Percentiles rank a stretch among this genome's conserved stretches.
Conservation (phyloP, 306 rosid species). For the Corylus avellana region DNA sequence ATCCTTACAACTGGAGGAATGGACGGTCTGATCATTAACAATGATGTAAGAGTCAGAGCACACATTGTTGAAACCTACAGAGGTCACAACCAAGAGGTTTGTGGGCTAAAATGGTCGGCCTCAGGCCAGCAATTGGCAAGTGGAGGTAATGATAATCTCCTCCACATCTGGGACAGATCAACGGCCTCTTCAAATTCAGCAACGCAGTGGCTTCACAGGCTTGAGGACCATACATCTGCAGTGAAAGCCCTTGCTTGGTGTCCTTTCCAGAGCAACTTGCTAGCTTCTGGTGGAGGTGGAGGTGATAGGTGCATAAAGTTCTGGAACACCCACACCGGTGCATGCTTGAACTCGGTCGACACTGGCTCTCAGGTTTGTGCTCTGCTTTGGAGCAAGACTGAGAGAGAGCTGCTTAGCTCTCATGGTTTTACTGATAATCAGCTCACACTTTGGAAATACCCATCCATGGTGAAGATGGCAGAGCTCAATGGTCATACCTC, state of each 20-base stretch:
- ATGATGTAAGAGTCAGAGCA: conserved; percentile 76
- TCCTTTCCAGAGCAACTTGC: conserved; percentile 65
- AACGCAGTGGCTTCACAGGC: conserved; percentile 61
- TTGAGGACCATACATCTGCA: conserved; percentile 52
- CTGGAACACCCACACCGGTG: conserved; percentile 67
- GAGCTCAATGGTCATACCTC: conserved; percentile 87
- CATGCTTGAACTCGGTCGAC: conserved; percentile 64
- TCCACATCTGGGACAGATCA: conserved; percentile 71
- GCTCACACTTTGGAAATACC: conserved; percentile 68
- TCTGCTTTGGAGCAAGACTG: conserved; percentile 80
- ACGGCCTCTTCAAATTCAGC: conserved; percentile 50
- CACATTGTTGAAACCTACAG: conserved; percentile 71
- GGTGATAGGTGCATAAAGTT: conserved; percentile 54
- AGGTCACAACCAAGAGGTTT: conserved; percentile 77
- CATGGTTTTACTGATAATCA: conserved; percentile 78
- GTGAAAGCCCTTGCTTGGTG: conserved; percentile 78
- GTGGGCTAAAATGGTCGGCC: conserved; percentile 83
- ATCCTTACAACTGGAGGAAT: conserved; percentile 80
- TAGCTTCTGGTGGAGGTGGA: conserved; percentile 54
- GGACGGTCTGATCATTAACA: conserved; percentile 68
- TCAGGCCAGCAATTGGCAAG: conserved; percentile 77
- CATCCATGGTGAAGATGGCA: conserved; percentile 23
- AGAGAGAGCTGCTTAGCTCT: conserved; percentile 82
- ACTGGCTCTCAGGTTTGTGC: conserved; percentile 38
- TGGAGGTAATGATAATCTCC: conserved; percentile 77